Evolutionary conservation across 129 eudicot species (phyloP).

Genomic region (Tanacetum coccineum): DNA sequence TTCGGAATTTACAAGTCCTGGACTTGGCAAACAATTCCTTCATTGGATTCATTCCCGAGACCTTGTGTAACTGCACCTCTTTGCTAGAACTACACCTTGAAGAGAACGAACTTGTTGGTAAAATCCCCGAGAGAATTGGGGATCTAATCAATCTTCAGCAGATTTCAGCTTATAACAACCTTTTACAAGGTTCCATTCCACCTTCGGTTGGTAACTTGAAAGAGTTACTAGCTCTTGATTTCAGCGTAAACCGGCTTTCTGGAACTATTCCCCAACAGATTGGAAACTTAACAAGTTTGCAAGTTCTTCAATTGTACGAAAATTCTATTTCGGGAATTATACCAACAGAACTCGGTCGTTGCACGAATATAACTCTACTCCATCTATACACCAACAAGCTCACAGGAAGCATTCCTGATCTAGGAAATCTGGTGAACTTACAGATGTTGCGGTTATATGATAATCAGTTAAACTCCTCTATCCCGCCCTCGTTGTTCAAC

Average conservation of each 20-base stretch:
- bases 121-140: constrained; percentile 56
- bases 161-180: constrained; percentile 43
- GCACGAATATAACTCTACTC: constrained; percentile 42
- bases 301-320: constrained; percentile 37
- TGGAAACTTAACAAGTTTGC: constrained; percentile 55
- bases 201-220: constrained; percentile 49
- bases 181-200: constrained; percentile 56
- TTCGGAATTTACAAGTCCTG: constrained; percentile 33
- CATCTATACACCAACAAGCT: constrained; percentile 50
- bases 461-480: constrained; percentile 52
- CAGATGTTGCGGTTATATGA: constrained; percentile 40
- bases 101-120: constrained; percentile 53
- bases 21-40: constrained; percentile 60
- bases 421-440: constrained; percentile 52
- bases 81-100: constrained; percentile 32
- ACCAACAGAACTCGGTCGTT: constrained; percentile 54
- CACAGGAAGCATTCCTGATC: constrained; percentile 59
- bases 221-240: constrained; percentile 35
- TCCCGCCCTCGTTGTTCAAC: constrained; percentile 54
- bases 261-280: constrained; percentile 58
- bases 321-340: constrained; percentile 57
- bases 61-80: constrained; percentile 45
- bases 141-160: constrained; percentile 44
- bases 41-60: constrained; percentile 58
- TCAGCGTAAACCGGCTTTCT: constrained; percentile 44